Evolutionary conservation across 1,139 yeast genomes (phyloP).

Genomic region (Pichia inconspicua): DNA sequence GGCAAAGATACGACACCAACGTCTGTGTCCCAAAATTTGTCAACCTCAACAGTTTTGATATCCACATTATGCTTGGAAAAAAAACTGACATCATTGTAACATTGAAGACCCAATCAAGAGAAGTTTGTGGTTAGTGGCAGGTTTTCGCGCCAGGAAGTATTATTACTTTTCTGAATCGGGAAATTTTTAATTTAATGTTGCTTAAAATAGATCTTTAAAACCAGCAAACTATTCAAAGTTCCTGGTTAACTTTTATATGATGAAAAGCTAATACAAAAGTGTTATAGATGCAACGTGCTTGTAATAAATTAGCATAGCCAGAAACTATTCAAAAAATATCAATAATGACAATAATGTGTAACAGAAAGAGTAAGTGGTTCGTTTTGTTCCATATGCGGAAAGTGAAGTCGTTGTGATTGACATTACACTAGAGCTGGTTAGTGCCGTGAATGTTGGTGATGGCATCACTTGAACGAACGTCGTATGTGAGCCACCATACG

Average conservation of each 20-base stretch:
- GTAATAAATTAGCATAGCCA: too few species aligned
- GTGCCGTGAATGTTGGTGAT: not conserved
- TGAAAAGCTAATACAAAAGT: too few species aligned
- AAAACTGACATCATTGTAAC: too few species aligned
- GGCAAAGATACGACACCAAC: not conserved
- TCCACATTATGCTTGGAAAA: too few species aligned
- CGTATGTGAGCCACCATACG: conserved; percentile 7
- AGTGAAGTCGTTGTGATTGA: not conserved
- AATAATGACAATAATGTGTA: not conserved
- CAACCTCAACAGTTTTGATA: not conserved
- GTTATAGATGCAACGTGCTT: too few species aligned
- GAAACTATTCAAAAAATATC: too few species aligned
- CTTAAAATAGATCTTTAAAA: not conserved
- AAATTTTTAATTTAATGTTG: not conserved
- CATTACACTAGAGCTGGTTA: not conserved
- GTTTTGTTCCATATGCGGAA: not conserved
- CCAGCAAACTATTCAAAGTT: not conserved
- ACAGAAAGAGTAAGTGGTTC: too few species aligned
- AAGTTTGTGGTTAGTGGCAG: not conserved
- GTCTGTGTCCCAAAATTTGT: too few species aligned
- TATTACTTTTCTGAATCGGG: not conserved
- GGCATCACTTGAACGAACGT: not conserved
- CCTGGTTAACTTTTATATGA: not conserved
- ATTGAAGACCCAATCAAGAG: not conserved
- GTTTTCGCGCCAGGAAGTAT: not conserved